Base-by-base conservation (phyloP, 148 eudicot genomes). In the Spergularia bocconei region DNA sequence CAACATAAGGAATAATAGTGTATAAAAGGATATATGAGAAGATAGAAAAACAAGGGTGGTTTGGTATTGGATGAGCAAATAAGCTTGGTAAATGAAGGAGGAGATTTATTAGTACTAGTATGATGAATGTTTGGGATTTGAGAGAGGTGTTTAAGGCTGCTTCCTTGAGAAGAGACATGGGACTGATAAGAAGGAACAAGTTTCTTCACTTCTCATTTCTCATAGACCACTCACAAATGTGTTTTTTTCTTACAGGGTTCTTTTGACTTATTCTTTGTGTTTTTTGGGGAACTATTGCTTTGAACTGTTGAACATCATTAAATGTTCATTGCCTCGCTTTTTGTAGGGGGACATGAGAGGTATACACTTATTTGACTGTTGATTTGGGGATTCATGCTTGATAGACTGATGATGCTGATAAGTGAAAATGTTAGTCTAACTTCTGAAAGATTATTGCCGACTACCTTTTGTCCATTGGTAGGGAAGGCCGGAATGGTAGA, bases 261-360 rank as follows among this genome's bases (percentile, higher is more conserved):
- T 62, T 60, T 67, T 77, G 67, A 71, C 79, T 63, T 78, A 38
- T 60, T 64, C 67, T 21, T 54, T 56, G 16, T 53, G 70, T 25
- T 51, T 25, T 65, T 70, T 81, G 39, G 84, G 81, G 19, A 75
- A 65, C 62, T 75, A 80, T 62, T 52, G 29, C 69, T 70, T 70
- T 51, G 13, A 67, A 67, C 11, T 29, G 36, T 54, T 48, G 12
- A 47, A 44, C 48, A 44, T 44, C 48, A 44, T 44, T 29, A 7
- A 14, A 36, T 63, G 39, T 11, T 62, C 6, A 25, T 23, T 61
- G 65, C 65, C 39, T 20, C 23, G 10, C 39, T 61, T 62, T 62
- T 44, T 44, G 48, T 44, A 44, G 33, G 20, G 33, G 63, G 63
- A 23, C 25, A 59, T 59, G 63, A 59, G 48, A 9, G 48, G 48